Conservation (phyloP, 495 filamentous ascomycete species). For the Aspergillus sparsus region DNA sequence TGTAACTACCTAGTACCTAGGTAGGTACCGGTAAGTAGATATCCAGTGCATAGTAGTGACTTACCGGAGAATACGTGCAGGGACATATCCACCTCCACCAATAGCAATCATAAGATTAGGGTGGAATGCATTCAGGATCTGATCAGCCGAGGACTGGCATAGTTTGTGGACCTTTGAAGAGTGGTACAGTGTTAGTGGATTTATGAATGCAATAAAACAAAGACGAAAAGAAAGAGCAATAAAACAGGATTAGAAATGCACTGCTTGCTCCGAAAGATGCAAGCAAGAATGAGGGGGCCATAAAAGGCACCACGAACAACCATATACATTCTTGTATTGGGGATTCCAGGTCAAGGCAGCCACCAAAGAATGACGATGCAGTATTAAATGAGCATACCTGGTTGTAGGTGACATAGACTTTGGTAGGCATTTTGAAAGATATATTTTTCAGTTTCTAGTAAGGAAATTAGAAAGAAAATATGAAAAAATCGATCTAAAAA, state of each 20-base stretch:
- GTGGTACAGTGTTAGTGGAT: constrained; percentile 28
- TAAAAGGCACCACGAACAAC: not conserved
- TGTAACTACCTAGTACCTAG: too few relatives aligned
- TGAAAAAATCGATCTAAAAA: not conserved
- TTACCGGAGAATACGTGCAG: constrained; percentile 89
- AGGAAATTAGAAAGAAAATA: constrained; percentile 8
- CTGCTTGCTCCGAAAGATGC: too few relatives aligned
- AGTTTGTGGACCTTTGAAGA: constrained; percentile 84
- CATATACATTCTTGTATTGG: not conserved
- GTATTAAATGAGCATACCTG: constrained; percentile 60
- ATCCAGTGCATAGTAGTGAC: not conserved
- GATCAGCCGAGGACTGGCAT: constrained; percentile 78
- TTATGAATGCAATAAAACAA: not conserved
- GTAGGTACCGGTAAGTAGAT: too few relatives aligned
- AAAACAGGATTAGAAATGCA: not conserved
- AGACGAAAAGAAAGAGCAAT: not conserved
- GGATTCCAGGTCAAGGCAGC: not conserved
- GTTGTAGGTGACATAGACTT: constrained; percentile 94
- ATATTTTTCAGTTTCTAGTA: not conserved
- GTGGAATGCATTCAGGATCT: constrained; percentile 79
- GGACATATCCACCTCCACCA: constrained; percentile 95
- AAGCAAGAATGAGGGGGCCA: too few relatives aligned
- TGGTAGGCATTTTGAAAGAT: constrained; percentile 70
- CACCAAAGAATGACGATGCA: not conserved
- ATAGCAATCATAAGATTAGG: constrained; percentile 99